Percentiles rank a stretch among this genome's conserved stretches.
Evolutionary conservation across 371 early-diverging fungal species (phyloP).

Genomic region (Gilbertella persicaria): DNA sequence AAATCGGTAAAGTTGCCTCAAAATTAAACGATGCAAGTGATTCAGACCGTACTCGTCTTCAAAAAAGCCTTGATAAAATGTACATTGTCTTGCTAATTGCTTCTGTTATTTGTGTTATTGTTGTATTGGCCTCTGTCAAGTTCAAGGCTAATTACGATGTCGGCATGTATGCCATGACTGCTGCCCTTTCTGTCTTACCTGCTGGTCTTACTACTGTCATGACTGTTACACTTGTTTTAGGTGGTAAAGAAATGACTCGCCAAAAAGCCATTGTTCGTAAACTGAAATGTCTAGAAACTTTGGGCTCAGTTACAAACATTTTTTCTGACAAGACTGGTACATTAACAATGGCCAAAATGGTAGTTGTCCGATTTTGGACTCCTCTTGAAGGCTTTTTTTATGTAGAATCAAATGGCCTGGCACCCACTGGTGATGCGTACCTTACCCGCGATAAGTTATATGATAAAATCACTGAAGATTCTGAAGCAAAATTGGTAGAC

Average conservation of each 20-base stretch:
- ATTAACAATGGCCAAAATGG: slow-evolving; percentile 71
- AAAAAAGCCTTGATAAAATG: slow-evolving; percentile 74
- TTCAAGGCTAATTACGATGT: slow-evolving; percentile 37
- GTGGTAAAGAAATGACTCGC: slow-evolving; percentile 41
- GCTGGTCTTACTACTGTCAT: slow-evolving; percentile 46
- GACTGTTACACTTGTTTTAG: slow-evolving; percentile 42
- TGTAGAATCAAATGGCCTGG: slow-evolving; percentile 63
- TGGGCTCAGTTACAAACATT: slow-evolving; percentile 92
- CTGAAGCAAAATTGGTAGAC: slow-evolving; percentile 17
- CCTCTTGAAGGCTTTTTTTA: slow-evolving; percentile 62
- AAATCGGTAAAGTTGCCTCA: slow-evolving; percentile 87
- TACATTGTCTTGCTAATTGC: slow-evolving; percentile 66
- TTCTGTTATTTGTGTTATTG: slow-evolving; percentile 44
- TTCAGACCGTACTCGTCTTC: slow-evolving; percentile 72
- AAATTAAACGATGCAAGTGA: slow-evolving; percentile 70
- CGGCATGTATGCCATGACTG: slow-evolving; percentile 48
- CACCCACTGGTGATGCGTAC: slow-evolving; percentile 65
- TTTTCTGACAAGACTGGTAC: slow-evolving; percentile 83
- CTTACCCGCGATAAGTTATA: slow-evolving; percentile 12
- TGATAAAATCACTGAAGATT: slow-evolving; percentile 14
- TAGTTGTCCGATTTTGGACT: slow-evolving; percentile 71
- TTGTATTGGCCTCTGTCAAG: slow-evolving; percentile 68
- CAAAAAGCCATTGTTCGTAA: slow-evolving; percentile 69
- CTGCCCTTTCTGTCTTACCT: slow-evolving; percentile 40
- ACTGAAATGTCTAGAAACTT: slow-evolving; percentile 88